Percentiles rank a stretch among this genome's conserved stretches.
These are phyloP conservation scores for Meripilus lineatus DNA, from an alignment of 1,284 basidiomycete species.

Conservation along the genomic window DNA sequence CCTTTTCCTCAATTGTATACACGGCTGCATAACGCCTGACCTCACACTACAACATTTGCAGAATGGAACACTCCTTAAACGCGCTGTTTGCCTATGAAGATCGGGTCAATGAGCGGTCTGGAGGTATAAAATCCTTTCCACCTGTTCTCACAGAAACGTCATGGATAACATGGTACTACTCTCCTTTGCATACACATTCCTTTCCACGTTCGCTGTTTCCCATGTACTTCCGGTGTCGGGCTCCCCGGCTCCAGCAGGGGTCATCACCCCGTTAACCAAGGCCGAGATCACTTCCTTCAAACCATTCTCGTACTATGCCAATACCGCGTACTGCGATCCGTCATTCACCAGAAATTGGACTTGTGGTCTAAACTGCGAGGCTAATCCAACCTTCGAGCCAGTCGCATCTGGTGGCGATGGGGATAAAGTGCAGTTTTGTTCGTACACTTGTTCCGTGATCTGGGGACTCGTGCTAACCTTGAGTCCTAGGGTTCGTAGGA, in stretches of 20 bases:
- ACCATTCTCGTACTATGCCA: slow-evolving; percentile 52
- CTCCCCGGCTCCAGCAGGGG: no score
- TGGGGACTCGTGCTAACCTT: neutral
- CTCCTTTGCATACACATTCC: no score
- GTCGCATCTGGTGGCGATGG: slow-evolving; percentile 61
- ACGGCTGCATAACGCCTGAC: no score
- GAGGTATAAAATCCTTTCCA: no score
- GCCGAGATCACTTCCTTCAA: slow-evolving; percentile 42
- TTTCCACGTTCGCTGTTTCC: no score
- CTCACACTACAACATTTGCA: no score
- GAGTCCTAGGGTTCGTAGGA: slow-evolving; percentile 38
- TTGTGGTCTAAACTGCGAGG: slow-evolving; percentile 50
- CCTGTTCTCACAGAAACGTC: no score
- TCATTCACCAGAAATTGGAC: slow-evolving; percentile 44
- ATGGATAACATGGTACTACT: no score
- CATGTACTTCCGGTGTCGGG: slow-evolving; percentile 41
- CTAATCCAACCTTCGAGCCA: slow-evolving; percentile 48
- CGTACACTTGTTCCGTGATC: slow-evolving; percentile 11
- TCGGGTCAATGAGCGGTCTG: no score
- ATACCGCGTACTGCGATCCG: slow-evolving; percentile 49
- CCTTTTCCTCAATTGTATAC: no score
- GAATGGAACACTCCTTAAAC: no score
- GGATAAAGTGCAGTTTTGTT: slow-evolving; percentile 41
- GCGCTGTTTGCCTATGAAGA: no score
- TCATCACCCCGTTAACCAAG: slow-evolving; percentile 36